Evolutionary conservation across 441 rosid species (phyloP), one percentile per base, ranked within the genome.

Genomic region (Daphne laureola): DNA sequence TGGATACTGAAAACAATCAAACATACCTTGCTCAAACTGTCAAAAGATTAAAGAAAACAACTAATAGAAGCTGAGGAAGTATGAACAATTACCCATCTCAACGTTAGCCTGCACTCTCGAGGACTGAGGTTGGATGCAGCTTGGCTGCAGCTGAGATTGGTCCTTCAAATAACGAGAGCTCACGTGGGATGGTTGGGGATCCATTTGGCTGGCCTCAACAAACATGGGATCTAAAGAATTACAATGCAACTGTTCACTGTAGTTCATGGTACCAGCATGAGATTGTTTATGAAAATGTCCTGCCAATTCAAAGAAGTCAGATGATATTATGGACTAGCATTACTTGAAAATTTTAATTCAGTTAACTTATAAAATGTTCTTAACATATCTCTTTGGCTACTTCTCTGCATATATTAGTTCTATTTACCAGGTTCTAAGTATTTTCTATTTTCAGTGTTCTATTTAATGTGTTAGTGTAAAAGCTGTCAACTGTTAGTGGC

Each of bases 111-210:
- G 56, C 16, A 58, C 27, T 46, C 48, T 49, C 4, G 54, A 58
- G 23, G 60, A 55, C 63, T 43, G 61, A 18, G 43, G 58, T 35
- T 41, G 64, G 44, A 23, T 51, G 17, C 23, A 48, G 53, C 59
- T 49, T 44, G 53, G 49, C 53, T 8, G 46, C 8, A 65, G 62
- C 55, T 49, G 26, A 14, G 51, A 8, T 12, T 9, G 35, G 18
- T 4, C 61, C 40, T 31, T 13, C 12, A 31, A 31, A 31, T 31
- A 5, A 8, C 36, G 36, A 4, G 36, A 31, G 36, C 3, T 31
- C 21, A 47, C 16, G 17, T 41, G 61, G 21, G 13, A 17, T n/a
- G 5, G 61, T 13, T 38, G 57, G 23, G 65, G 48, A 40, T 53
- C 59, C 16, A 16, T 26, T 18, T 62, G 61, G 44, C 18, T 56